A percentile compares a stretch with the other conserved stretches of the same genome.
Conservation (phyloP, 805 yeast genomes). For the Yueomyces sinensis region DNA sequence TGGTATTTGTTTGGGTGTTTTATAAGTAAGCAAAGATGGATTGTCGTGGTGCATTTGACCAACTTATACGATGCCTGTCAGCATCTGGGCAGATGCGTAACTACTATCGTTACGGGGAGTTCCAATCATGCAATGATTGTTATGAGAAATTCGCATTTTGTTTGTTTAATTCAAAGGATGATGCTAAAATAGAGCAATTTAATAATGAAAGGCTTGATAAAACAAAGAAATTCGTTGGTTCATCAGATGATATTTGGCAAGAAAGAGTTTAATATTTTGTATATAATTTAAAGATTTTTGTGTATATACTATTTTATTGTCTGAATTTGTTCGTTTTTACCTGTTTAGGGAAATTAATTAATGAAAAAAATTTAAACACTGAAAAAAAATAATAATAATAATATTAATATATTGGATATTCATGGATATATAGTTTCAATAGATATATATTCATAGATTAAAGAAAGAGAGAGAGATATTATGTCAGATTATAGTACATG, state of each 20-base stretch:
- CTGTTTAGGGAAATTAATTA: too few species aligned
- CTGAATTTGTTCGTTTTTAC: too few species aligned
- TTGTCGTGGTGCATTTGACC: constrained; percentile 77
- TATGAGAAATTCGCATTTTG: constrained; percentile 75
- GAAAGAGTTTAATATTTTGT: constrained; percentile 8
- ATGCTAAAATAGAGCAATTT: constrained; percentile 56
- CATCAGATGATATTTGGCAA: constrained; percentile 81
- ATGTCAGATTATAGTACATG: constrained; percentile 5
- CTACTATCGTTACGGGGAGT: constrained; percentile 72
- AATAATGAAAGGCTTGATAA: constrained; percentile 45
- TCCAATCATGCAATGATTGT: constrained; percentile 57
- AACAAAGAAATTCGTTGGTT: constrained; percentile 51
- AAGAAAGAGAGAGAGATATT: too few species aligned
- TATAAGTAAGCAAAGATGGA: constrained; percentile 51
- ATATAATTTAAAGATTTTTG: too few species aligned
- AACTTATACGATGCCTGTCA: constrained; percentile 73
- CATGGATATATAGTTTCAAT: too few species aligned
- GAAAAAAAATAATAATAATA: too few species aligned
- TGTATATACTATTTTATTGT: too few species aligned
- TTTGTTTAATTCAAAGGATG: constrained; percentile 38
- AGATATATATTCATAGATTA: too few species aligned
- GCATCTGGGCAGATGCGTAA: constrained; percentile 80
- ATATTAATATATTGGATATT: too few species aligned
- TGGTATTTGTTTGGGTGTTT: too few species aligned
- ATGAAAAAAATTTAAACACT: too few species aligned